A percentile compares a stretch with the other conserved stretches of the same genome.
Evolutionary conservation across 495 filamentous ascomycete species (phyloP).

Genomic region (Talaromyces trachyspermus): DNA sequence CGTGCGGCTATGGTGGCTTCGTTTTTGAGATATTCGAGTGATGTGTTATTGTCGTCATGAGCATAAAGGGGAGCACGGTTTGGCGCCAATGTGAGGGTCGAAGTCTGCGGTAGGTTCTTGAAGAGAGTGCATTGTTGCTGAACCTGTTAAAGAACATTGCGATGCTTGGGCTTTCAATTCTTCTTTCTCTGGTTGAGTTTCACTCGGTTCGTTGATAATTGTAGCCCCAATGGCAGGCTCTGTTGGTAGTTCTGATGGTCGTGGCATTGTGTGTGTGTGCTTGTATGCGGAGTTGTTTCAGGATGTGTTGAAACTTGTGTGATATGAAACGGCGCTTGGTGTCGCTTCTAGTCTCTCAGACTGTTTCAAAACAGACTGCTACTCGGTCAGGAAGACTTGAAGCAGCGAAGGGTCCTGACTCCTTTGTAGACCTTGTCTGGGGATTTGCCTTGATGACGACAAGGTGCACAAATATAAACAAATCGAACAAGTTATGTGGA

Average conservation of each 20-base stretch:
- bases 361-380: not conserved
- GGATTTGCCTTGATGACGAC: too few species aligned
- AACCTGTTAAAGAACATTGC: not conserved
- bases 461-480: too few species aligned
- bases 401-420: too few species aligned
- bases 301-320: not conserved
- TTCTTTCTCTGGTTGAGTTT: not conserved
- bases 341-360: too few species aligned
- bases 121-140: constrained; percentile 3
- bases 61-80: constrained; percentile 54
- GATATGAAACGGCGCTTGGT: too few species aligned
- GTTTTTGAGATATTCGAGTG: constrained; percentile 36
- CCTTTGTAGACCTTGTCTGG: too few species aligned
- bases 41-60: constrained; percentile 43
- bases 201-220: not conserved
- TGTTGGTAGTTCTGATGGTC: constrained; percentile 1
- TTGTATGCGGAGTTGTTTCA: not conserved
- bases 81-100: constrained; percentile 35
- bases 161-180: not conserved
- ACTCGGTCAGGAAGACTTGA: too few species aligned
- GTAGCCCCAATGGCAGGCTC: constrained; percentile 2
- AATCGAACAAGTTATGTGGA: too few species aligned
- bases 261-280: constrained; percentile 3
- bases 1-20: constrained; percentile 26
- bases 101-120: constrained; percentile 20